Base-by-base conservation (phyloP, 2,329 filamentous ascomycete genomes). In the Colletotrichum sp. region DNA sequence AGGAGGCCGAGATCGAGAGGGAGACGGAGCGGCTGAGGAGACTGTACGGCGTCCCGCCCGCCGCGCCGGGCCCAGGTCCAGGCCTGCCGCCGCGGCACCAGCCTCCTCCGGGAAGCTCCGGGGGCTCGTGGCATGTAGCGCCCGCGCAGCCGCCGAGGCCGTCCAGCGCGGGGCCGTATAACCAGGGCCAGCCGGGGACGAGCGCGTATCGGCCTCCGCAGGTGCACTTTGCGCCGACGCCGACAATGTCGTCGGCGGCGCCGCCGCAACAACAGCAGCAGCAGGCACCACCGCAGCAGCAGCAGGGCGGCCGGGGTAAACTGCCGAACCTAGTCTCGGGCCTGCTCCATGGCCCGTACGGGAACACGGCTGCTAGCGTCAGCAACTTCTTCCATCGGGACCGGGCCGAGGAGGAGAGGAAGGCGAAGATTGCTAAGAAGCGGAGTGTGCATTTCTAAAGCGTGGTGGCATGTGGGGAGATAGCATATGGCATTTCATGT, bases 11-110 rank as follows among this genome's bases (percentile, higher is more conserved):
- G 79, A 86, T 96, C 2, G 93, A 96, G 24, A 90, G 90, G 77
- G 96, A 99, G 85, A 99, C 97, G 1, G 95, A 97, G 82, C 90
- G 96, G 2, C 87, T 99, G 44, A 88, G 91, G 26, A 91, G 88
- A 79, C 84, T 93, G 79, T 96, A 95, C 80, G 94, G 94, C 64
- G 87, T 91, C 62, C 72, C 78, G 78, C 63, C 77, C 72, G 79
- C 83, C 3, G 81, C 82, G 18, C 80, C 87, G 7, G 81, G 82
- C 3, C 82, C 87, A 6, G 83, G 85, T 13, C 82, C 87, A 6
- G 83, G 85, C 18, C 82, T 81, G 60, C 79, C 84, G 34, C 83
- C 84, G 12, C 76, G 78, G 3, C 59, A 70, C 8, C 65, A 74
- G 8, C 55, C 73, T 18, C 73, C 59, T 1, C 55, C 68, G n/a